A percentile compares a stretch with the other conserved stretches of the same genome.
phyloP scores from a whole-genome alignment of 108 stramenopile genomes.

The Thalassiosira profunda region DNA sequence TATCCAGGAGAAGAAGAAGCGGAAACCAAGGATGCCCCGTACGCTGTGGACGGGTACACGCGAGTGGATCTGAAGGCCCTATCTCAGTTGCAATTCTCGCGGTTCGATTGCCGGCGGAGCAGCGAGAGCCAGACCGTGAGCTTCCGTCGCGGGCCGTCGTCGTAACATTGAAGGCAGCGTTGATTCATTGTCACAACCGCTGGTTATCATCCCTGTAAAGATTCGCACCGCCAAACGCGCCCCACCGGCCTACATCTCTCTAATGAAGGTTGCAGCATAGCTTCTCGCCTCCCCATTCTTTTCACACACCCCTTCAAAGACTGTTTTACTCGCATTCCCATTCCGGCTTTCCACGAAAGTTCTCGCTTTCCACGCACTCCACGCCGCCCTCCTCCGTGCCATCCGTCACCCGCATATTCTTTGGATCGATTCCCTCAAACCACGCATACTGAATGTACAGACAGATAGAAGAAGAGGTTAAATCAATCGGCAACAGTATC shows the following conservation, averaged over 20 bases:
- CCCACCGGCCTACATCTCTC: too few species aligned
- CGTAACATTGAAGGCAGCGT: too few species aligned
- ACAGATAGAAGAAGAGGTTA: neutral
- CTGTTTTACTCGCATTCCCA: conserved; percentile 70
- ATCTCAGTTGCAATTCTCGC: conserved; percentile 63
- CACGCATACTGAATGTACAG: conserved; percentile 51
- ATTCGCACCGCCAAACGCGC: too few species aligned
- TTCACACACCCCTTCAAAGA: too few species aligned
- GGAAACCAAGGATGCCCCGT: conserved; percentile 34
- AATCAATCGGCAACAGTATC: conserved; percentile 1
- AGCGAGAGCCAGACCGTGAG: conserved; percentile 75
- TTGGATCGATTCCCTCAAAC: conserved; percentile 63
- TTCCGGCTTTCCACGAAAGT: conserved; percentile 56
- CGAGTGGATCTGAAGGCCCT: conserved; percentile 66
- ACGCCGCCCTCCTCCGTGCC: conserved; percentile 23
- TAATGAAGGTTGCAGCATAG: too few species aligned
- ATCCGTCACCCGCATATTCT: conserved; percentile 46
- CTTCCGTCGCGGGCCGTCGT: conserved; percentile 56
- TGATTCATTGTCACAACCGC: too few species aligned
- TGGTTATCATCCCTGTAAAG: too few species aligned
- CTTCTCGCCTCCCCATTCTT: too few species aligned
- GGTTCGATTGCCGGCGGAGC: conserved; percentile 70
- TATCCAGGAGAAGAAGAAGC: neutral
- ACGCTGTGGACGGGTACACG: conserved; percentile 67
- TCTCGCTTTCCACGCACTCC: conserved; percentile 57